Base-by-base conservation (phyloP, 805 yeast genomes). In the Wickerhamiella alocasiicola region DNA sequence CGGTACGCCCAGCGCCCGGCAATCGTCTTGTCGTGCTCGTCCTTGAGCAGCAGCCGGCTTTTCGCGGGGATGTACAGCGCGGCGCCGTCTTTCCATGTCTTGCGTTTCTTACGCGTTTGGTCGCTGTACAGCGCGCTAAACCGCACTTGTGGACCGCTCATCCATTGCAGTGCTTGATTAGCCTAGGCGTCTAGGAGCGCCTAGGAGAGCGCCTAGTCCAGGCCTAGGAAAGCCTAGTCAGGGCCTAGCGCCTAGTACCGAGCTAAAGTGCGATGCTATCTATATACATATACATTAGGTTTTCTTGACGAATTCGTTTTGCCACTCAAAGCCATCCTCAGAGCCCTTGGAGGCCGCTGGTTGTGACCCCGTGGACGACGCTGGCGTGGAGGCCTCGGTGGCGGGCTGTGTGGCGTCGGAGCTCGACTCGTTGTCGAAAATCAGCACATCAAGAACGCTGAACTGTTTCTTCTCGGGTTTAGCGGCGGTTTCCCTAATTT, bases 251-350 rank as follows among this genome's bases (percentile, higher is more conserved):
- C n/a, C n/a, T n/a, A n/a, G n/a, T n/a, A n/a, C n/a, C n/a, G n/a
- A n/a, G n/a, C n/a, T n/a, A n/a, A n/a, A n/a, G n/a, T n/a, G n/a
- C n/a, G n/a, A n/a, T n/a, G n/a, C n/a, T n/a, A n/a, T n/a, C n/a
- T n/a, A n/a, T n/a, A n/a, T n/a, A n/a, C 25, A 31, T 33, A 26
- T 30, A 41, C 36, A 30, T 20, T 36, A 31, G 21, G 36, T 30
- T 11, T 18, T 25, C 23, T 41, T 41, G 28, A 50, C 48, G 21
- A 50, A 39, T 31, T 50, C 50, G 44, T 44, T 49, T 25, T 50
- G 52, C 55, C 55, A 52, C 9, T 39, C 49, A 37, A 50, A 52
- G 44, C 31, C 39, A 38, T 44, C 40, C 15, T 9, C 29, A 13
- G 26, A 23, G 26, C 26, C 11, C 26, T 23, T 11, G 9, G 6